A percentile compares a stretch with the other conserved stretches of the same genome.
These are phyloP conservation scores for Myochromella boudieri DNA, from an alignment of 768 basidiomycete genomes.

Conservation along the genomic window DNA sequence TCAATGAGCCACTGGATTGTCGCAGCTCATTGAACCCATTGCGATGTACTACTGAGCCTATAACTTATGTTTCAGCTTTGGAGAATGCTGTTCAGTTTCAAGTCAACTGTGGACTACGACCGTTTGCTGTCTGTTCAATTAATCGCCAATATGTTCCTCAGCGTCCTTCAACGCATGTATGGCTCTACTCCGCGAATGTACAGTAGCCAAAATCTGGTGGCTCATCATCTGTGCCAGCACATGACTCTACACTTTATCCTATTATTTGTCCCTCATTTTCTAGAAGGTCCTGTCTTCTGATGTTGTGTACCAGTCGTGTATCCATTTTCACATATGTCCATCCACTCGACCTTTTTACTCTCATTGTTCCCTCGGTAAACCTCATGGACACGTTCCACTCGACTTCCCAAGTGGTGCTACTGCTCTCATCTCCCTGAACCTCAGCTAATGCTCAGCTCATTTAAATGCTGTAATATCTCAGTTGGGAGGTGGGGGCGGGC, in stretches of 20 bases:
- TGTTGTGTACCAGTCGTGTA: constrained; percentile 2
- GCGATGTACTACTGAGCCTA: too few species aligned
- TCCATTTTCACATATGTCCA: constrained; percentile 5
- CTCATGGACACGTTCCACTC: constrained; percentile 5
- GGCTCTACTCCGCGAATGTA: constrained; percentile 3
- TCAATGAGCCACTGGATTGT: too few species aligned
- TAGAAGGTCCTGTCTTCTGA: constrained; percentile 19
- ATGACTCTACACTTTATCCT: too few species aligned
- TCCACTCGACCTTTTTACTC: constrained; percentile 4
- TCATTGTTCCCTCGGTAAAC: constrained; percentile 4
- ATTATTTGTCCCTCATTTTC: constrained; percentile 20
- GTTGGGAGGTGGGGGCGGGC: too few species aligned
- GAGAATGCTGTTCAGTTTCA: too few species aligned
- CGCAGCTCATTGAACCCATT: too few species aligned
- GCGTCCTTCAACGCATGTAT: not conserved
- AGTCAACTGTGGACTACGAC: too few species aligned
- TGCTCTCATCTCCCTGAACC: not conserved
- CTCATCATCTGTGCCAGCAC: too few species aligned
- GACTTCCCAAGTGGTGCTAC: too few species aligned
- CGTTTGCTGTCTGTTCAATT: constrained; percentile 2
- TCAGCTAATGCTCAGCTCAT: too few species aligned
- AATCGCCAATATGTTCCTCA: constrained; percentile 2
- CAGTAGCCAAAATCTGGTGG: not conserved
- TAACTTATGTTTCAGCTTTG: too few species aligned
- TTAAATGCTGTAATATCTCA: too few species aligned